Evolutionary conservation across 805 yeast genomes (phyloP), one percentile per base, ranked within the genome.

Genomic region (Blastobotrys robertii): DNA sequence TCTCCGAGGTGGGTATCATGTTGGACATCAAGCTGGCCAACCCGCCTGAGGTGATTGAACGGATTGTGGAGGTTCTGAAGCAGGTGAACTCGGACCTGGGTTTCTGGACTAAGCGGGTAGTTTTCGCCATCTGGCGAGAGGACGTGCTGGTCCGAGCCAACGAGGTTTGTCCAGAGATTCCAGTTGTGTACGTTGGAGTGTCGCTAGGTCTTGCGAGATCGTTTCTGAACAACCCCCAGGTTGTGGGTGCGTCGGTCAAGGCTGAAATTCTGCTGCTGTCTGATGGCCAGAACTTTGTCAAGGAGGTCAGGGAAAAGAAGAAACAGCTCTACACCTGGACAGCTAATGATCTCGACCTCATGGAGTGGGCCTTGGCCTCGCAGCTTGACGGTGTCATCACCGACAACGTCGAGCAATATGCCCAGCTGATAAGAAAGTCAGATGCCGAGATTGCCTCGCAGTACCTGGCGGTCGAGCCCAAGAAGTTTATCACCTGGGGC

Each of bases 201-300:
- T 49, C 59, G 35, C 49, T 62, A 36, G 49, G 68, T 12, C 51
- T 60, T 33, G 62, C 67, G 7, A 51, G 62, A 39, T 46, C 41
- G 42, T 61, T 66, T 44, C 49, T 66, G 50, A 50, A 56, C 13
- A 74, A 74, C 51, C 68, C 67, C 52, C 77, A 74, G 58, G 67
- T 79, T 42, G 66, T 68, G 25, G 83, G 79, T 29, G 72, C 80
- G 34, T 79, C 86, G 40, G 62, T 66, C 54, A 69, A 47, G 33
- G 54, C 52, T 25, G 44, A 53, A 28, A 54, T 66, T 70, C 54
- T 70, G 74, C 56, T 67, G 72, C 76, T 67, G 63, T 3, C 51
- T 42, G 49, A 67, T 46, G 55, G 74, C 56, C 49, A 55, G 47
- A 45, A 46, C 45, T 49, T 63, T 40, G 51, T 67, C n/a, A 62